These are phyloP conservation scores for Dactylonectria macrodidyma DNA, from an alignment of 2,329 filamentous ascomycete genomes.

Conservation along the genomic window DNA sequence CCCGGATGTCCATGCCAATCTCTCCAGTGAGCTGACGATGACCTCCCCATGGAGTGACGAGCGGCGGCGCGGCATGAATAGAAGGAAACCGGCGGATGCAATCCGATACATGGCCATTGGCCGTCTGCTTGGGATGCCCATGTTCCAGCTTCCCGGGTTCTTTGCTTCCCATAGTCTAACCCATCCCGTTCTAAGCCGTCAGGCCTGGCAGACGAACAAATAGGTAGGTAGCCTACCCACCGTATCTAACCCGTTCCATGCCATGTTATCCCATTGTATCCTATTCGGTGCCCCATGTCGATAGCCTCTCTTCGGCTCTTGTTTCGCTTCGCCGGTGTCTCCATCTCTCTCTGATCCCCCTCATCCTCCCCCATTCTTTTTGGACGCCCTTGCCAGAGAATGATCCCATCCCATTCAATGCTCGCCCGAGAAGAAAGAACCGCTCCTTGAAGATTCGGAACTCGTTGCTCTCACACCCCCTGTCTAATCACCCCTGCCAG, in stretches of 20 bases:
- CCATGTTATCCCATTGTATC: neutral
- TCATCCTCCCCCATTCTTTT: neutral
- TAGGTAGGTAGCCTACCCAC: no score
- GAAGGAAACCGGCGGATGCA: neutral
- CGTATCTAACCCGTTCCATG: neutral
- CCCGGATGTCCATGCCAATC: no score
- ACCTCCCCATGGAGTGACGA: neutral
- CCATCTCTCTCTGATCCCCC: neutral
- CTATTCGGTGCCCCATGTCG: neutral
- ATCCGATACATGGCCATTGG: neutral
- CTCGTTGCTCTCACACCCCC: no score
- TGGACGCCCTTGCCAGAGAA: neutral
- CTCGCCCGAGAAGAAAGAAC: no score
- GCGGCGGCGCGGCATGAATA: conserved; percentile 3
- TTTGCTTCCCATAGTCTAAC: no score
- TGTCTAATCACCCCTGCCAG: neutral
- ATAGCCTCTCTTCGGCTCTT: neutral
- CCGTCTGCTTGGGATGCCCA: neutral
- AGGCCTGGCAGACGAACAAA: neutral
- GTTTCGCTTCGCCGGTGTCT: neutral
- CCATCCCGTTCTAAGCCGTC: no score
- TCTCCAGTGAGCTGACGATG: conserved; percentile 19
- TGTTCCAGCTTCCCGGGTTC: neutral
- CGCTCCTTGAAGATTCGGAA: neutral
- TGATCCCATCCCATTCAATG: no score